phyloP scores from a whole-genome alignment of 2,329 filamentous ascomycete species.

The Aspergillus persii region DNA sequence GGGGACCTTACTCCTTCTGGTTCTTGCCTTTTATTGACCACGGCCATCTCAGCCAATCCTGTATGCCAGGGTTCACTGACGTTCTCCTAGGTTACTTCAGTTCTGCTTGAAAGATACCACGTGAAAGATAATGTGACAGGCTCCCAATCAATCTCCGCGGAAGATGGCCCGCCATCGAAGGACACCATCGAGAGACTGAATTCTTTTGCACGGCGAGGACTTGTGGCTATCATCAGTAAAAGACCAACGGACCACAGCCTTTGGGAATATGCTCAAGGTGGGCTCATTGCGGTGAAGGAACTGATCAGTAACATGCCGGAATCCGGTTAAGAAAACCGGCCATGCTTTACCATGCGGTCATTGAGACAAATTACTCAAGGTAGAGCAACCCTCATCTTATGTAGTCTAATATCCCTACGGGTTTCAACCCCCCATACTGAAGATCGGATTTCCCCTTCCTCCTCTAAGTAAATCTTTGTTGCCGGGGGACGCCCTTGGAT shows the following conservation, averaged over 20 bases:
- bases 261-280: constrained; percentile 35
- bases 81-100: constrained; percentile 27
- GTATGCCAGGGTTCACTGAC: background rate
- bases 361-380: background rate
- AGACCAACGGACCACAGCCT: constrained; percentile 29
- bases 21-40: background rate
- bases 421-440: too few species aligned
- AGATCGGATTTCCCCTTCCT: too few species aligned
- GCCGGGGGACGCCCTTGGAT: background rate
- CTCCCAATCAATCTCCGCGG: constrained; percentile 2
- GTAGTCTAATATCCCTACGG: background rate
- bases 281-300: constrained; percentile 43
- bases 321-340: background rate
- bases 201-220: constrained; percentile 35
- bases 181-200: constrained; percentile 34
- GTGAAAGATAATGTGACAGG: constrained; percentile 11
- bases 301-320: constrained; percentile 31
- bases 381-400: background rate
- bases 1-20: too few species aligned
- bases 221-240: constrained; percentile 37
- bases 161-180: constrained; percentile 16
- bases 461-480: too few species aligned
- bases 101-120: constrained; percentile 21
- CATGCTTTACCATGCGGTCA: background rate
- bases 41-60: background rate